phyloP scores from a whole-genome alignment of 805 yeast species.

The Spathaspora gorwiae region DNA sequence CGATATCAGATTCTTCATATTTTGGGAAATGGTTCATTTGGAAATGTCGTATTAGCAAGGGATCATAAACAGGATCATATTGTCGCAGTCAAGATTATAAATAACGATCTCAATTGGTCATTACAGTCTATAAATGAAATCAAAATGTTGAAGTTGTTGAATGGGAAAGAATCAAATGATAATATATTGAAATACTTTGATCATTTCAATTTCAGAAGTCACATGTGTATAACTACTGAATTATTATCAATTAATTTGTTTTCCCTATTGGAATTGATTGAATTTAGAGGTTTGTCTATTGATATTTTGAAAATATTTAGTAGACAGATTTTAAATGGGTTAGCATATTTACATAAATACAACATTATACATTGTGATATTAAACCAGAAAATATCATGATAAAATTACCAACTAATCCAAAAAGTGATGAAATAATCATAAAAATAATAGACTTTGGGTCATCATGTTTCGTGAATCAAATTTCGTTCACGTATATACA shows the following conservation, averaged over 20 bases:
- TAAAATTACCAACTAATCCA: slow-evolving; percentile 29
- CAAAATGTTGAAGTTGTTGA: slow-evolving; percentile 53
- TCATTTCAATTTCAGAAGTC: slow-evolving; percentile 77
- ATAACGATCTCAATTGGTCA: slow-evolving; percentile 68
- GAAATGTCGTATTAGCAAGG: slow-evolving; percentile 63
- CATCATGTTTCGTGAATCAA: slow-evolving; percentile 47
- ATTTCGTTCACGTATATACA: slow-evolving; percentile 48
- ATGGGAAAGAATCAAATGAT: slow-evolving; percentile 11
- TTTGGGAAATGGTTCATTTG: slow-evolving; percentile 81
- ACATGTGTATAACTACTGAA: slow-evolving; percentile 78
- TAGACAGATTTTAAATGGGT: slow-evolving; percentile 52
- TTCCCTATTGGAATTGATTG: slow-evolving; percentile 49
- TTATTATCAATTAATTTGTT: slow-evolving; percentile 62
- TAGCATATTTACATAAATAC: slow-evolving; percentile 52
- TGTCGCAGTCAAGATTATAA: slow-evolving; percentile 75
- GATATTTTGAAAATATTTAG: slow-evolving; percentile 42
- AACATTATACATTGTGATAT: slow-evolving; percentile 77
- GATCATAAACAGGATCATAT: slow-evolving; percentile 57
- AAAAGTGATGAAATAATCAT: slow-evolving; percentile 36
- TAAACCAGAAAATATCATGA: slow-evolving; percentile 67
- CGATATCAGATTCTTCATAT: slow-evolving; percentile 57
- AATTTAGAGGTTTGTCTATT: slow-evolving; percentile 47
- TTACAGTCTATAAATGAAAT: slow-evolving; percentile 77
- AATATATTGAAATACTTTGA: slow-evolving; percentile 52
- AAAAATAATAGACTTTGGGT: slow-evolving; percentile 80